Base-by-base conservation (phyloP, 2,329 filamentous ascomycete genomes). In the Diaporthe eres region DNA sequence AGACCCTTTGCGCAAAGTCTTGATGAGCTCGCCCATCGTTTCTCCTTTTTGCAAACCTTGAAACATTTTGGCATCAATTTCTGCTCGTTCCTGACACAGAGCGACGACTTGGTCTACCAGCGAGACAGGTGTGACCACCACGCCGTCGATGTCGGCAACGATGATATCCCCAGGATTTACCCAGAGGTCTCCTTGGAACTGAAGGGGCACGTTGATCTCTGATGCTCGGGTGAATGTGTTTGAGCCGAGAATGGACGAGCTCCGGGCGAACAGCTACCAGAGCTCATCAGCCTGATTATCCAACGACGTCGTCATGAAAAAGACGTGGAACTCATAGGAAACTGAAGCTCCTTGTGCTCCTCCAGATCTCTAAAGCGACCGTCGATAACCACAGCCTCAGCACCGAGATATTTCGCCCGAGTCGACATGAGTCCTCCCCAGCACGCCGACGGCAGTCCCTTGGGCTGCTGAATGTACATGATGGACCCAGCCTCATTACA, bases 351-450 rank as follows among this genome's bases (percentile, higher is more conserved):
- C 15, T 28, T 63, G 28, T 63, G 60, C 39, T 63, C 60, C n/a
- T 44, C 60, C 13, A 63, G 7, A 15, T 63, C 60, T 25, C 60
- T 44, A 3, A 63, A 63, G 1, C 60, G 37, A 4, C 60, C 60
- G 15, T 63, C 60, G 25, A 63, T 44, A 8, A 63, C 60, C 22
- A 63, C 60, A 44, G 60, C 60, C 25, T 63, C 60, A 12, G 60
- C 60, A n/a, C 60, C 60, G n/a, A 79, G 74, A 15, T 58, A 73
- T 37, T 77, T 74, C 19, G 78, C 78, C n/a, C 78, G 51, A 1
- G 76, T 78, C 1, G 78, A 79, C 78, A 79, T 79, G 17, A 79
- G 75, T 6, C 78, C 74, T 6, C 78, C 78, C 75, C 75, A 78
- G 58, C 77, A 78, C 2, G 77, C 77, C 17, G 76, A 77, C 22